A percentile compares a stretch with the other conserved stretches of the same genome.
Evolutionary conservation across 164 flowering plant genomes (phyloP).

Genomic region (Macadamia tetraphylla): DNA sequence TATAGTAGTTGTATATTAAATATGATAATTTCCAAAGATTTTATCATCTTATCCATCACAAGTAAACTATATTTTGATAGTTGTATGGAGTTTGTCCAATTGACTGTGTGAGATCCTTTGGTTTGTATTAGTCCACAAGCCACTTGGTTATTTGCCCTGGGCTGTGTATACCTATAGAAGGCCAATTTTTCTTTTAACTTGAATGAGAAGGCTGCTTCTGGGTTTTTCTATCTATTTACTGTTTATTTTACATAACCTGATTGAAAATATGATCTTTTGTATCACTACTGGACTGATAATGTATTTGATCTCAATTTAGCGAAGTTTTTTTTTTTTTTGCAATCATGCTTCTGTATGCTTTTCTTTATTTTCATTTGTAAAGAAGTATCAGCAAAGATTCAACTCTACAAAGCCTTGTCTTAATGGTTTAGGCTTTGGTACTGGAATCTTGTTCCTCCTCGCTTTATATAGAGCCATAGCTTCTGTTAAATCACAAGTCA

Average conservation of each 20-base stretch:
- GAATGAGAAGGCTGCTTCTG: background rate
- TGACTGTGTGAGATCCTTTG: background rate
- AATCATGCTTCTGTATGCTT: background rate
- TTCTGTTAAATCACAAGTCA: too few relatives aligned
- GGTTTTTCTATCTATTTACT: background rate
- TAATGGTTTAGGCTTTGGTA: too few relatives aligned
- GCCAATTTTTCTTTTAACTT: background rate
- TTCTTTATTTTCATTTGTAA: background rate
- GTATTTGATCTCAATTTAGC: background rate
- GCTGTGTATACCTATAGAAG: background rate
- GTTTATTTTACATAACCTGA: background rate
- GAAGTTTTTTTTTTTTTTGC: background rate
- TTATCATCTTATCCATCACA: background rate
- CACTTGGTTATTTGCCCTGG: background rate
- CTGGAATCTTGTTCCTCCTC: too few relatives aligned
- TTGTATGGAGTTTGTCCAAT: background rate
- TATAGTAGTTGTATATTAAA: conserved; percentile 5
- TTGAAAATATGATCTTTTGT: too few relatives aligned
- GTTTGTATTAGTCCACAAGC: background rate
- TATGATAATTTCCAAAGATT: background rate
- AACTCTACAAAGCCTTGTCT: too few relatives aligned
- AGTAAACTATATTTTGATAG: background rate
- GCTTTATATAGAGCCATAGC: too few relatives aligned
- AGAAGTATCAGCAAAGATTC: too few relatives aligned
- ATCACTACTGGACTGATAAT: too few relatives aligned